These are phyloP conservation scores for Coleophoma cylindrospora DNA, from an alignment of 2,329 filamentous ascomycete species.

Conservation along the genomic window DNA sequence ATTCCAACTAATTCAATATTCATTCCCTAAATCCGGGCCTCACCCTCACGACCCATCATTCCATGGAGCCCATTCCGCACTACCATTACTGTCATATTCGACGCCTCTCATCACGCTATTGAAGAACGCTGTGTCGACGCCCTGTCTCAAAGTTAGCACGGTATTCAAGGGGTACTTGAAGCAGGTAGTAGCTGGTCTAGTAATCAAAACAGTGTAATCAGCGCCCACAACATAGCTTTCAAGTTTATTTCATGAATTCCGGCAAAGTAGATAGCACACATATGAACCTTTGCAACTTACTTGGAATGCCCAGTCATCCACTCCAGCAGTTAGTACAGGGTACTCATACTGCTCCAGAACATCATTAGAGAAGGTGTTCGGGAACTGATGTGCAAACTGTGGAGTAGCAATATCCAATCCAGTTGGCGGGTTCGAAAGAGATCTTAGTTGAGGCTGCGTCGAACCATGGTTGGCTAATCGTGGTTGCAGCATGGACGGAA, in stretches of 20 bases:
- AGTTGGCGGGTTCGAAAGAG: neutral
- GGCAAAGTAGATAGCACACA: too few relatives aligned
- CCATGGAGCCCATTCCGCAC: neutral
- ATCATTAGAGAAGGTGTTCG: neutral
- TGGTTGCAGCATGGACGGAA: neutral
- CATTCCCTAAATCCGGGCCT: too few relatives aligned
- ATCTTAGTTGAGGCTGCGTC: neutral
- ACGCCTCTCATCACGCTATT: slow-evolving; percentile 9
- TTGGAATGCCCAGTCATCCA: slow-evolving; percentile 29
- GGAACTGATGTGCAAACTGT: neutral
- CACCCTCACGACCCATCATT: neutral
- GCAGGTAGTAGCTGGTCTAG: too few relatives aligned
- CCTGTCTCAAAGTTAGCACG: slow-evolving; percentile 2
- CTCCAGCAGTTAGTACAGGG: slow-evolving; percentile 14
- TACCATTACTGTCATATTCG: neutral
- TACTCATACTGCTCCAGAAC: neutral
- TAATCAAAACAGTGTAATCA: too few relatives aligned
- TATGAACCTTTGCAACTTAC: too few relatives aligned
- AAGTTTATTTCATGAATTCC: too few relatives aligned
- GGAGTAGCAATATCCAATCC: neutral
- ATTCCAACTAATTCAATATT: too few relatives aligned
- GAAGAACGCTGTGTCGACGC: slow-evolving; percentile 28
- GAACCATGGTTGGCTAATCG: neutral
- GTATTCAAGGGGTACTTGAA: too few relatives aligned
- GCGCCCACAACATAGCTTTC: too few relatives aligned